Conservation (phyloP, 495 filamentous ascomycete species). For the Zalerion maritima region DNA sequence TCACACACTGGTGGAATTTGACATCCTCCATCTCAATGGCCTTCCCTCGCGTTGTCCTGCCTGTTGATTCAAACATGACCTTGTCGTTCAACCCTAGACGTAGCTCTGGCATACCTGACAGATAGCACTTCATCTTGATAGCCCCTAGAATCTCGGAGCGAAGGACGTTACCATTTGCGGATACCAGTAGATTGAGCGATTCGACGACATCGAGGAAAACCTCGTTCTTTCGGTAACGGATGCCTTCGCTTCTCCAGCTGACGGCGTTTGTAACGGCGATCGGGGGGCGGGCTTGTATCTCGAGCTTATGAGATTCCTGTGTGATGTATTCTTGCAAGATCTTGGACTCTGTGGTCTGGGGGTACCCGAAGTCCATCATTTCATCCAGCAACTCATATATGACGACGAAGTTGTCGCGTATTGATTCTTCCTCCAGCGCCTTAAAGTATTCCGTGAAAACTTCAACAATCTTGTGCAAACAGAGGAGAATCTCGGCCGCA, state of each 20-base stretch:
- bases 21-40: slow-evolving; percentile 99
- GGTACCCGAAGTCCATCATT: slow-evolving; percentile 99
- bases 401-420: slow-evolving; percentile 98
- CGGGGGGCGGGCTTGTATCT: slow-evolving; percentile 95
- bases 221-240: slow-evolving; percentile 98
- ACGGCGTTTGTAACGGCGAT: slow-evolving; percentile 99
- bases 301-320: slow-evolving; percentile 96
- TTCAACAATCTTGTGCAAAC: slow-evolving; percentile 95
- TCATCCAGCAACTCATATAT: slow-evolving; percentile 99
- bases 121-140: slow-evolving; percentile 99
- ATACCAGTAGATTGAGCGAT: slow-evolving; percentile 91
- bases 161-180: slow-evolving; percentile 86
- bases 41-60: slow-evolving; percentile 86
- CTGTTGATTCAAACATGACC: slow-evolving; percentile 98
- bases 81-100: slow-evolving; percentile 96
- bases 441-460: slow-evolving; percentile 99
- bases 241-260: slow-evolving; percentile 94
- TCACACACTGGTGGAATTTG: slow-evolving; percentile 98
- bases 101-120: slow-evolving; percentile 96
- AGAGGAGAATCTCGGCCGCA: slow-evolving; percentile 95
- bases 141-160: slow-evolving; percentile 95
- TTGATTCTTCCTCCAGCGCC: slow-evolving; percentile 96
- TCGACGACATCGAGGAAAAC: slow-evolving; percentile 98
- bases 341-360: slow-evolving; percentile 97
- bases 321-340: slow-evolving; percentile 99